Evolutionary conservation across 2,329 filamentous ascomycete genomes (phyloP), one percentile per base, ranked within the genome.

Genomic region (Penicillium sp.): DNA sequence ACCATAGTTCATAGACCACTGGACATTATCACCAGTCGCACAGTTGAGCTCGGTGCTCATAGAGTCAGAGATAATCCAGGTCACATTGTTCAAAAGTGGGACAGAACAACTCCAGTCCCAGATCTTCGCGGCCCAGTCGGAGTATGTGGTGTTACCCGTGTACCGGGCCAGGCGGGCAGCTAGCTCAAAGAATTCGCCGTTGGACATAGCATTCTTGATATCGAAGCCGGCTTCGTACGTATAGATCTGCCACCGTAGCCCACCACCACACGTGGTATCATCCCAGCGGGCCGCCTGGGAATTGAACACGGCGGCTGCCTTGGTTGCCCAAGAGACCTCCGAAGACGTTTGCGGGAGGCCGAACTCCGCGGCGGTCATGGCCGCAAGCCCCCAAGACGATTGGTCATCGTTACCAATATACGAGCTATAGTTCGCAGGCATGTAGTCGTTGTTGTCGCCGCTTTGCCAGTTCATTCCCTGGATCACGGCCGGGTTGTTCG

Each of bases 1-100:
- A 1, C 81, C 87, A 8, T 83, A 82, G 56, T 86, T 87, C 69
- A 89, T 88, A 0, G 85, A 85, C 75, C 85, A 89, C 62, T 88
- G 85, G 1, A 81, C 75, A 62, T 81, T 79, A 73, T 86, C 83
- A 65, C 86, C 76, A 51, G 81, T 77, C 14, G 78, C 82, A 71
- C 87, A 89, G 65, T 53, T 18, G 22, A 87, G 82, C 29, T 79
- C 71, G 4, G 45, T 27, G 12, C 43, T 15, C 5, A 56, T 59
- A 1, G 54, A 55, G 31, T 61, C 59, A 12, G 52, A 49, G 20
- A 61, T 53, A 6, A 33, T 45, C 57, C 57, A 61, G 1, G 54
- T 57, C 35, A 52, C 37, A 15, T 55, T 59, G 29, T 53, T 57
- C n/a, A 61, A 42, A 12, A 61, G 20, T 3, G 54, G 47, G 9